Evolutionary conservation across 441 rosid species (phyloP), one percentile per base, ranked within the genome.

Genomic region (Brassica hybrid): DNA sequence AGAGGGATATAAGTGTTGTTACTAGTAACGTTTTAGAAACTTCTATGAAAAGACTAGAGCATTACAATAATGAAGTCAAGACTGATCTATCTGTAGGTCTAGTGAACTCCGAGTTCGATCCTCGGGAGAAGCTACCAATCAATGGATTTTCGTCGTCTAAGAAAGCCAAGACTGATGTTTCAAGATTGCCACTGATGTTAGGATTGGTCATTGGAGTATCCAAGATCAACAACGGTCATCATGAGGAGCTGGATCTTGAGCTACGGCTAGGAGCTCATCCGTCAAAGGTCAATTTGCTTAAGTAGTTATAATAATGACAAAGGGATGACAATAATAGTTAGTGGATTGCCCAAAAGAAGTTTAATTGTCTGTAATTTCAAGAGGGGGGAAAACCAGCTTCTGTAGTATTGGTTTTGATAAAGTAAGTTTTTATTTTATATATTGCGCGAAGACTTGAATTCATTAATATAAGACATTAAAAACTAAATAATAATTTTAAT

Each of bases 211-310:
- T 43, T 71, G 86, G 85, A 66, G 74, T 83, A 17, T 71, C 79
- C 30, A 67, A 72, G 66, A 76, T 67, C 74, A 80, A 82, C 50
- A 73, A 21, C 23, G 23, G 85, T 83, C 83, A 73, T 77, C 76
- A 80, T 30, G 90, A 89, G 12, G 94, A 86, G 57, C 77, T 94
- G 83, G 97, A 94, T 86, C 98, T 94, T 80, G 98, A 94, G 89
- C 94, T 94, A 74, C 85, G 97, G 89, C 97, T 94, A 76, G 98
- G 98, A 63, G 83, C 25, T 79, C 76, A 75, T 56, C 72, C 81
- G 4, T 69, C 81, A 34, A 74, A 78, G 13, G 78, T 82, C 70
- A 82, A 72, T 60, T 82, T 77, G 76, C 25, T 30, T 71, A 69
- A 73, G 25, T 74, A 45, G 13, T 54, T 17, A 54, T 63, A 62